A percentile compares a stretch with the other conserved stretches of the same genome.
These are phyloP conservation scores for Ceratocystis cacaofunesta DNA, from an alignment of 2,329 filamentous ascomycete species.

Conservation along the genomic window DNA sequence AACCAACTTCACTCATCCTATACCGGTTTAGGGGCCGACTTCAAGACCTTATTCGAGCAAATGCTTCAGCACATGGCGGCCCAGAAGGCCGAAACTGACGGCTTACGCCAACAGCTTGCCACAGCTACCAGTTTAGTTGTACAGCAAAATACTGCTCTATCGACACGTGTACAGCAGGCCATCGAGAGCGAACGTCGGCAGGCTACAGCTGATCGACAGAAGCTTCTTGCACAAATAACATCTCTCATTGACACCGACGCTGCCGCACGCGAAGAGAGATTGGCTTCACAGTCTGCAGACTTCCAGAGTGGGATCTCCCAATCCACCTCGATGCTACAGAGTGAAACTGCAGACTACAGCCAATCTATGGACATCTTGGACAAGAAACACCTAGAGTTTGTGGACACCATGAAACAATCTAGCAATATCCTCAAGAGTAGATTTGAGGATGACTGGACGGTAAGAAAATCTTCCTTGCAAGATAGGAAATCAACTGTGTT, in stretches of 20 bases:
- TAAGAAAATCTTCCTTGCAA: slow-evolving; percentile 28
- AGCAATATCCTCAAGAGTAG: slow-evolving; percentile 65
- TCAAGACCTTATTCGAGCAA: slow-evolving; percentile 73
- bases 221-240: slow-evolving; percentile 46
- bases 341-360: slow-evolving; percentile 49
- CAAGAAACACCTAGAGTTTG: slow-evolving; percentile 49
- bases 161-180: slow-evolving; percentile 51
- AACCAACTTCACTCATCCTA: slow-evolving; percentile 67
- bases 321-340: slow-evolving; percentile 50
- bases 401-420: slow-evolving; percentile 57
- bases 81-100: slow-evolving; percentile 14
- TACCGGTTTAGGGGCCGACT: slow-evolving; percentile 66
- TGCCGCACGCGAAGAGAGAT: slow-evolving; percentile 7
- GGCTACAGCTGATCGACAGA: slow-evolving; percentile 50
- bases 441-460: slow-evolving; percentile 75
- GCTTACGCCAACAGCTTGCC: slow-evolving; percentile 12
- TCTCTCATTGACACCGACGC: slow-evolving; percentile 20
- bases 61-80: slow-evolving; percentile 54
- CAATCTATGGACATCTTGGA: slow-evolving; percentile 63
- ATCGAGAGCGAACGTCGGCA: slow-evolving; percentile 61
- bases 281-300: slow-evolving; percentile 9
- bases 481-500: neutral
- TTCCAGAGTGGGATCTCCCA: slow-evolving; percentile 22
- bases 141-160: slow-evolving; percentile 53
- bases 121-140: slow-evolving; percentile 23